These are phyloP conservation scores for Boechera retrofracta DNA, from an alignment of 345 rosid species.

Conservation along the genomic window DNA sequence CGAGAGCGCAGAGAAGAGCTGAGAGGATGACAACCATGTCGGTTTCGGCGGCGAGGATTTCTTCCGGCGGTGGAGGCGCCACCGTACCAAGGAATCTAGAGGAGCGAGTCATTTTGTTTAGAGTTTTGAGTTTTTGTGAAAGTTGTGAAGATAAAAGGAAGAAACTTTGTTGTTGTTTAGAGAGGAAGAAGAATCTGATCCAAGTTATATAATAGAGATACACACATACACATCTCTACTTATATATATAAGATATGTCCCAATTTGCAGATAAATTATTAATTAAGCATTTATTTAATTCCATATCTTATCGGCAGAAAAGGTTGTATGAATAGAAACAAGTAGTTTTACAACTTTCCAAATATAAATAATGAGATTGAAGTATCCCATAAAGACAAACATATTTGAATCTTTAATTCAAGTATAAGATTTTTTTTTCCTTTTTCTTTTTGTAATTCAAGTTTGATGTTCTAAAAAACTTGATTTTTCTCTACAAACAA, in stretches of 20 bases:
- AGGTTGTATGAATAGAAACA: conserved; percentile 9
- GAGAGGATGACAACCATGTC: conserved; percentile 72
- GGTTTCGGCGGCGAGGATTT: conserved; percentile 54
- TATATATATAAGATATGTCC: conserved; percentile 30
- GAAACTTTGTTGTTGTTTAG: neutral
- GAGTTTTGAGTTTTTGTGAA: neutral
- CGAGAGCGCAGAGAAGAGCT: conserved; percentile 74
- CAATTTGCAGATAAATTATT: conserved; percentile 21
- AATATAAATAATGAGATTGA: conserved; percentile 17
- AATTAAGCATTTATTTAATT: neutral
- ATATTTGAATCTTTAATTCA: conserved; percentile 22
- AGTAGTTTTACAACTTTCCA: conserved; percentile 24
- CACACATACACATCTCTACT: conserved; percentile 39
- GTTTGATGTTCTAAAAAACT: no score
- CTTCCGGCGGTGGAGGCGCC: conserved; percentile 52
- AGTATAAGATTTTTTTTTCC: neutral
- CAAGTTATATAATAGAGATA: conserved; percentile 12
- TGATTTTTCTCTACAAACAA: neutral
- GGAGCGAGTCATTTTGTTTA: conserved; percentile 48
- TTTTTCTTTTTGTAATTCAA: neutral
- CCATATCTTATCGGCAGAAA: conserved; percentile 31
- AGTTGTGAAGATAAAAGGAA: no score
- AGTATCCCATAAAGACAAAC: conserved; percentile 42
- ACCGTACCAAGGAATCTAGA: conserved; percentile 47
- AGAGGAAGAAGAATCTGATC: conserved; percentile 39